Conservation (phyloP, 1,284 basidiomycete genomes). For the Ceratobasidium papillatum region DNA sequence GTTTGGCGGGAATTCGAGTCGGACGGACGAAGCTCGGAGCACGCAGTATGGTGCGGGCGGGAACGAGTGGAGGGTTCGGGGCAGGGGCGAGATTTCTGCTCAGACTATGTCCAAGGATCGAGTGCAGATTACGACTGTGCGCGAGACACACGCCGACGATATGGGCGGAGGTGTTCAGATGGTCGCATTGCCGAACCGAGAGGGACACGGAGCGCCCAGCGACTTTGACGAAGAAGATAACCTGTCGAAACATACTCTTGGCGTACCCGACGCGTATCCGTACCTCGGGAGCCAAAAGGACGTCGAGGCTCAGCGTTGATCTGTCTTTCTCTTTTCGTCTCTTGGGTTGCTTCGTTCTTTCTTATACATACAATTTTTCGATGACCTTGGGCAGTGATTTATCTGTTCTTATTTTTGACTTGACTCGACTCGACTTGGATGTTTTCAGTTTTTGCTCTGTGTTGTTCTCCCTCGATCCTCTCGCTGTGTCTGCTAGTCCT, state of each 20-base stretch:
- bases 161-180: slow-evolving; percentile 26
- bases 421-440: background rate
- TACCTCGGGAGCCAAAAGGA: slow-evolving; percentile 28
- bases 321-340: background rate
- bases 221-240: slow-evolving; percentile 35
- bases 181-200: slow-evolving; percentile 39
- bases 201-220: background rate
- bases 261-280: slow-evolving; percentile 10
- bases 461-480: background rate
- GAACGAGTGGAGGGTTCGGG: slow-evolving; percentile 14
- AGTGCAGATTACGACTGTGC: slow-evolving; percentile 42
- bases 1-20: slow-evolving; percentile 15
- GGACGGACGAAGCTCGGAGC: slow-evolving; percentile 16
- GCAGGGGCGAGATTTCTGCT: background rate
- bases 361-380: too few species aligned
- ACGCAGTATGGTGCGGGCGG: slow-evolving; percentile 25
- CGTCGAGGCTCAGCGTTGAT: slow-evolving; percentile 25
- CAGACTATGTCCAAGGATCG: slow-evolving; percentile 23
- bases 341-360: background rate
- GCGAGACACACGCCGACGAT: slow-evolving; percentile 41
- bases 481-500: background rate
- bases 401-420: background rate
- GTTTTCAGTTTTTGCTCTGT: background rate
- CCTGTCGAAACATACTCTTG: slow-evolving; percentile 27
- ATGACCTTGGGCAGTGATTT: background rate